Evolutionary conservation across 257 asterid genomes (phyloP).

Genomic region (Gynochthodes officinalis): DNA sequence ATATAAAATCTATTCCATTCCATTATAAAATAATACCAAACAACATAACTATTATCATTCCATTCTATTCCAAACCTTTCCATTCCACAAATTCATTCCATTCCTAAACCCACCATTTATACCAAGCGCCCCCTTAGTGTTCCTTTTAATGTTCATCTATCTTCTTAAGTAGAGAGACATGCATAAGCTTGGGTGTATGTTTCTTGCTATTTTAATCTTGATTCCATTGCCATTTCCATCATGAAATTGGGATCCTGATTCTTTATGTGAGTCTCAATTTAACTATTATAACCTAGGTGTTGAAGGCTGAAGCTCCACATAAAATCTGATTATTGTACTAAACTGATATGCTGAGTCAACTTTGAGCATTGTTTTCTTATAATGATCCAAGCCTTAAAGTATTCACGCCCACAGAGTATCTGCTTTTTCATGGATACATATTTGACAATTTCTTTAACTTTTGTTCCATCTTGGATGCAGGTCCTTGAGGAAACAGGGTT

Average conservation of each 20-base stretch:
- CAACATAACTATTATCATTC: no score
- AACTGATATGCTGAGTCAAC: neutral
- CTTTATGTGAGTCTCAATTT: neutral
- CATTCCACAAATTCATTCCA: no score
- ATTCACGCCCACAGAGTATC: neutral
- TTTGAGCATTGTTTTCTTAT: neutral
- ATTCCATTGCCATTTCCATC: neutral
- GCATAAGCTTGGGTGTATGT: neutral
- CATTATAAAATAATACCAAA: no score
- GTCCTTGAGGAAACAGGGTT: slow-evolving; percentile 88
- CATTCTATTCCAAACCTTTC: no score
- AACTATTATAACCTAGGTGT: neutral
- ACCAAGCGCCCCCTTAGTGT: no score
- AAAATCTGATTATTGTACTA: neutral
- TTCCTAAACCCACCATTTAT: no score
- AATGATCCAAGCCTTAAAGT: neutral
- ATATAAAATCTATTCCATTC: no score
- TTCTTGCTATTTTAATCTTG: neutral
- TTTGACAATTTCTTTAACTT: slow-evolving; percentile 14
- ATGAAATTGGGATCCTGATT: neutral
- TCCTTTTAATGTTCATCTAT: neutral
- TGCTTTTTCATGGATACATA: slow-evolving; percentile 3
- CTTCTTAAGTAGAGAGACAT: no score
- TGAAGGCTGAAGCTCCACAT: neutral
- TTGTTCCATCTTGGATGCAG: slow-evolving; percentile 40